Evolutionary conservation across 306 rosid species (phyloP), one percentile per base, ranked within the genome.

Genomic region (Acacia crassicarpa): DNA sequence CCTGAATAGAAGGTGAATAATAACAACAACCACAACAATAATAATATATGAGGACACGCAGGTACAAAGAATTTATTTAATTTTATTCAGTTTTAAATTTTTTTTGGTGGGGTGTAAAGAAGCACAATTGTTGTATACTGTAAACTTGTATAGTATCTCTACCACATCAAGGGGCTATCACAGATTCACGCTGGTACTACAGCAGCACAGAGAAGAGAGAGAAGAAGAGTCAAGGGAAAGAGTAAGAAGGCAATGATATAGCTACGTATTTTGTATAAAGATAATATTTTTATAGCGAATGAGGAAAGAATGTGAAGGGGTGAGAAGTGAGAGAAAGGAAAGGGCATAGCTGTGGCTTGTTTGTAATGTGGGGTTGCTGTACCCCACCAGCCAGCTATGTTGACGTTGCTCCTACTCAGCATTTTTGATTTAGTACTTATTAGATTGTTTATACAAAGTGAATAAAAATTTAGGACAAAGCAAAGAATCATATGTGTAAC

Each of bases 331-430:
- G 78, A 83, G 81, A 84, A 71, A 83, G 78, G 78, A 85, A 77
- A 82, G 89, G 88, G 83, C 90, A 79, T 84, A 87, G 90, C 74
- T 66, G 83, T 80, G 85, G 83, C 77, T 79, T 84, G 90, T 78
- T 81, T 80, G 79, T 78, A 73, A 80, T 84, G 91, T 89, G 89
- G 93, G 95, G 97, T 88, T 85, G 89, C 79, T 56, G 87, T 84
- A n/a, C 92, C 90, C 92, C 91, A 89, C 90, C 91, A 86, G 91
- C 97, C 96, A 94, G 98, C 97, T 90, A 92, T 86, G 91, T 92
- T 91, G 98, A 92, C 96, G 85, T 92, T 87, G 89, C 97, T 89
- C 85, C 91, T 86, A 83, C 89, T 79, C 10, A 81, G 79, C 72
- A 46, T 82, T 69, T 69, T 73, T 63, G 17, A 23, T 65, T 75